A percentile compares a stretch with the other conserved stretches of the same genome.
phyloP scores from a whole-genome alignment of 228 moss, liverwort and hornwort genomes.

The Sphagnum fallax region DNA sequence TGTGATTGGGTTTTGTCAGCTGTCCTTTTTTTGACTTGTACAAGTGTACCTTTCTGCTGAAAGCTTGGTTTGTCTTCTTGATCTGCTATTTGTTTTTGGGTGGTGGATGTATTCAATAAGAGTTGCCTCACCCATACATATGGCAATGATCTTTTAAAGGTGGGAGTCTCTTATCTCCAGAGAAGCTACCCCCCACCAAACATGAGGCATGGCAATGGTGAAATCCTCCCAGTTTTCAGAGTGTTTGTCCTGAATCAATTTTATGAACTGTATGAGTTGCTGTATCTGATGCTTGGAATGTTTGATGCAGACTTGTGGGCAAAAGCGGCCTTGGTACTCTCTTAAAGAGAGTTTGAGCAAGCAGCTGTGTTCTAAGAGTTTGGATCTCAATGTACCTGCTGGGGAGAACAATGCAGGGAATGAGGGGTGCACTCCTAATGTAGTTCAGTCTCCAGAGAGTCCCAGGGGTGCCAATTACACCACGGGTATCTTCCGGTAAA shows the following conservation, averaged over 20 bases:
- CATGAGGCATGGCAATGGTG: too few species aligned
- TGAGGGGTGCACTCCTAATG: slow-evolving; percentile 30
- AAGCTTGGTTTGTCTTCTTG: too few species aligned
- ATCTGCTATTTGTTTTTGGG: too few species aligned
- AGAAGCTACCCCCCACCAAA: too few species aligned
- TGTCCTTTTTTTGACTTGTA: too few species aligned
- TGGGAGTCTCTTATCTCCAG: too few species aligned
- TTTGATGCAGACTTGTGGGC: slow-evolving; percentile 46
- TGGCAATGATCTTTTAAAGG: too few species aligned
- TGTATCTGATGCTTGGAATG: slow-evolving; percentile 4
- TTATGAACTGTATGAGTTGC: not conserved
- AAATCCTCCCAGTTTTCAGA: not conserved
- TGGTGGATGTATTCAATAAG: too few species aligned
- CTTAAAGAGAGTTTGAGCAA: slow-evolving; percentile 44
- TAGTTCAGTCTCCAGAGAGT: slow-evolving; percentile 33
- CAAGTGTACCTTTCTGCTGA: too few species aligned
- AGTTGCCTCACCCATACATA: too few species aligned
- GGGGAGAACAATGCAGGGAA: slow-evolving; percentile 43
- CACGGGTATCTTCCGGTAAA: slow-evolving; percentile 65
- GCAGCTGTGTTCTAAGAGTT: slow-evolving; percentile 25
- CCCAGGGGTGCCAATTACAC: slow-evolving; percentile 56
- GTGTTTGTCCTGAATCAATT: not conserved
- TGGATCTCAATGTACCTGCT: slow-evolving; percentile 65
- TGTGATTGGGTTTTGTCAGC: too few species aligned
- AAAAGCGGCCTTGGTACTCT: slow-evolving; percentile 76